Base-by-base conservation (phyloP, 1,139 yeast species). In the Debaryomyces singareniensis region DNA sequence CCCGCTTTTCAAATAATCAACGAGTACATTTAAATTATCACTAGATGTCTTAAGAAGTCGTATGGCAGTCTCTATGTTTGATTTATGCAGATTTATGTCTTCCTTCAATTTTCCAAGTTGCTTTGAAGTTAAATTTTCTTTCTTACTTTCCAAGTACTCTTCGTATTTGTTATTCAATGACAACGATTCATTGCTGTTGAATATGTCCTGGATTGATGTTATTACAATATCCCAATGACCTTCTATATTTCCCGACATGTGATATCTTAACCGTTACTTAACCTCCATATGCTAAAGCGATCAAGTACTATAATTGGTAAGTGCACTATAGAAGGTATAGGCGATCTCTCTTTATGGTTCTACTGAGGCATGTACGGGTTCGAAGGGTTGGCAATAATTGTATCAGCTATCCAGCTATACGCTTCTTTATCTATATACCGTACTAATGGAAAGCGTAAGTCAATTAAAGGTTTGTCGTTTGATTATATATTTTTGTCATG, bases 211-310 rank as follows among this genome's bases (percentile, higher is more conserved):
- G 16, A 80, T 58, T 2, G 82, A 75, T 5, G 84, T 68, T 10
- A 76, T 61, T 5, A 78, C 76, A 24, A 73, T 68, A 44, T 77
- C 83, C 89, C 89, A 80, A 44, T 75, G 71, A 1, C 83, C 78
- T 28, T 71, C 67, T 15, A 61, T 59, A 51, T 61, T 66, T 18
- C 40, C 37, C 25, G 38, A 25, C 21, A 18, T 18, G 42, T n/a
- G n/a, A n/a, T n/a, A n/a, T n/a, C n/a, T n/a, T n/a, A n/a, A n/a
- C n/a, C n/a, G n/a, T n/a, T n/a, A n/a, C n/a, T n/a, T n/a, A n/a
- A n/a, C n/a, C n/a, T n/a, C n/a, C n/a, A n/a, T n/a, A n/a, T n/a
- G n/a, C n/a, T n/a, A n/a, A n/a, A n/a, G n/a, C n/a, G n/a, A n/a
- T n/a, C n/a, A n/a, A n/a, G n/a, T n/a, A n/a, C n/a, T n/a, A n/a